Percentiles rank a stretch among this genome's conserved stretches.
phyloP scores from a whole-genome alignment of 768 basidiomycete species.

The Rhizopogon rudus region DNA sequence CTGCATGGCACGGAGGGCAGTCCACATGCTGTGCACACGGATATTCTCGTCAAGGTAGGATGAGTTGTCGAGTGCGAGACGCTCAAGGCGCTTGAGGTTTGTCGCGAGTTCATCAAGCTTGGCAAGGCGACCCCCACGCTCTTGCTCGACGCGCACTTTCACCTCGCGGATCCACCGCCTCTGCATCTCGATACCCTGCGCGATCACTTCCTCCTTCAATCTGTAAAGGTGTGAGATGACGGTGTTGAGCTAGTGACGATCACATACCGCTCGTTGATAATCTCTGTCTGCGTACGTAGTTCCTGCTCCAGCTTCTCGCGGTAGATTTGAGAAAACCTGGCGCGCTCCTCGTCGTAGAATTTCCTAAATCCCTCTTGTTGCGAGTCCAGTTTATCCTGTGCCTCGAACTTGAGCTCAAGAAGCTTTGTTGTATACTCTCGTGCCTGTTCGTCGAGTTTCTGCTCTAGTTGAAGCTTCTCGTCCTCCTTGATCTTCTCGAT shows the following conservation, averaged over 20 bases:
- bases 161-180: slow-evolving; percentile 95
- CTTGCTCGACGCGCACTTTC: slow-evolving; percentile 93
- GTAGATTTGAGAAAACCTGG: slow-evolving; percentile 69
- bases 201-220: slow-evolving; percentile 89
- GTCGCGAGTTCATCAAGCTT: slow-evolving; percentile 92
- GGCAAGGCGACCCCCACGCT: slow-evolving; percentile 91
- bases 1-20: slow-evolving; percentile 79
- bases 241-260: not conserved
- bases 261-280: slow-evolving; percentile 89
- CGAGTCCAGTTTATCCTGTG: slow-evolving; percentile 77
- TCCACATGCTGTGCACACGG: slow-evolving; percentile 88
- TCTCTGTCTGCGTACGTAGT: slow-evolving; percentile 80
- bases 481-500: slow-evolving; percentile 78
- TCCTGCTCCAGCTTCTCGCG: slow-evolving; percentile 84
- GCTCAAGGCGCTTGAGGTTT: slow-evolving; percentile 86
- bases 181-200: slow-evolving; percentile 96
- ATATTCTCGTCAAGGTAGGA: slow-evolving; percentile 90
- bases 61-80: slow-evolving; percentile 88
- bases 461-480: slow-evolving; percentile 64
- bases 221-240: slow-evolving; percentile 33
- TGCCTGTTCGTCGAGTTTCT: slow-evolving; percentile 74
- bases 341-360: slow-evolving; percentile 74
- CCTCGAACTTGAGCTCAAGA: slow-evolving; percentile 78
- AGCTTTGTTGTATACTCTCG: slow-evolving; percentile 78
- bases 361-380: slow-evolving; percentile 86